A percentile compares a stretch with the other conserved stretches of the same genome.
Evolutionary conservation across 129 eudicot species (phyloP).

Genomic region (Chrysanthemum makinoi): DNA sequence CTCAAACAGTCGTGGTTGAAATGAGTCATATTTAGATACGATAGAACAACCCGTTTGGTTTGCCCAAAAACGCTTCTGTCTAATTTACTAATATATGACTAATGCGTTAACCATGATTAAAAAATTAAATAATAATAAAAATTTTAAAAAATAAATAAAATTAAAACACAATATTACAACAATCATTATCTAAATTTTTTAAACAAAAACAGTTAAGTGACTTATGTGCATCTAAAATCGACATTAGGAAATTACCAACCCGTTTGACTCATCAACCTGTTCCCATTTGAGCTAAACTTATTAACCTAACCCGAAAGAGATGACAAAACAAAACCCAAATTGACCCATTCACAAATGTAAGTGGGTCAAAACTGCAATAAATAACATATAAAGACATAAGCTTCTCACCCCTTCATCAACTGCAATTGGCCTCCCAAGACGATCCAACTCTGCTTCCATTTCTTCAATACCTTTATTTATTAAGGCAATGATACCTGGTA

Average conservation of each 20-base stretch:
- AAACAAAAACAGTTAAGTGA: background rate
- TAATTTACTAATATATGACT: background rate
- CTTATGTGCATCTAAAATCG: background rate
- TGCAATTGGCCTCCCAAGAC: constrained; percentile 79
- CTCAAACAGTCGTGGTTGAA: constrained; percentile 7
- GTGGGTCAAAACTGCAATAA: background rate
- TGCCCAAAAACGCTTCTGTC: background rate
- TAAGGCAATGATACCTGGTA: constrained; percentile 74
- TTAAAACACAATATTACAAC: background rate
- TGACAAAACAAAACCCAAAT: background rate
- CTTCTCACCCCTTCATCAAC: constrained; percentile 82
- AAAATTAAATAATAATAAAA: no score
- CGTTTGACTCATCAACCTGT: background rate
- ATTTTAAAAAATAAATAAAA: no score
- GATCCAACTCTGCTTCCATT: constrained; percentile 82
- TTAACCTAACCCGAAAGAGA: background rate
- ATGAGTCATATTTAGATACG: background rate
- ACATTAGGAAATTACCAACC: background rate
- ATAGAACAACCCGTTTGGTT: background rate
- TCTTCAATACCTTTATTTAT: constrained; percentile 82
- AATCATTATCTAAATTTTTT: background rate
- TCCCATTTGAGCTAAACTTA: background rate
- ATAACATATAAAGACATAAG: background rate
- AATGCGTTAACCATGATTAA: no score
- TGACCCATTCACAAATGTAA: background rate